phyloP scores from a whole-genome alignment of 495 filamentous ascomycete species.

The Aspergillus diversus region DNA sequence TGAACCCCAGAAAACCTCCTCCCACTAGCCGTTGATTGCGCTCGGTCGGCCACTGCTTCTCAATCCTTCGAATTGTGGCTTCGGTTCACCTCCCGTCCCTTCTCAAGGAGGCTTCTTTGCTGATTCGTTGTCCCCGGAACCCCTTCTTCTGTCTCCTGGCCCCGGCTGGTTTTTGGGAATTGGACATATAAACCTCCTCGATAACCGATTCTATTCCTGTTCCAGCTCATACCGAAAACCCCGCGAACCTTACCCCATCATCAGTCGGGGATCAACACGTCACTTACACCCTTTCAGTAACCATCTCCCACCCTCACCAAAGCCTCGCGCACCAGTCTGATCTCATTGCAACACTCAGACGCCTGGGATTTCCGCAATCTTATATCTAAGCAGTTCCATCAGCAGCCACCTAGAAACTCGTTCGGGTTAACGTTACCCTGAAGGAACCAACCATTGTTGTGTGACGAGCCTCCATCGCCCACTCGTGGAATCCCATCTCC shows the following conservation, averaged over 20 bases:
- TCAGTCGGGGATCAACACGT: slow-evolving; percentile 7
- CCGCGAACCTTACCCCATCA: neutral
- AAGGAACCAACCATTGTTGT: slow-evolving; percentile 10
- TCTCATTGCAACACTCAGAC: neutral
- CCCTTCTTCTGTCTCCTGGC: neutral
- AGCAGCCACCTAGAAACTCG: slow-evolving; percentile 2
- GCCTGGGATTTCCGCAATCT: neutral
- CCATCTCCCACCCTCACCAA: neutral
- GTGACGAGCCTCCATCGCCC: slow-evolving; percentile 15
- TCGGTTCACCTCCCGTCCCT: slow-evolving; percentile 7
- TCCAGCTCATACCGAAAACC: neutral
- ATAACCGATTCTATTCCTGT: neutral
- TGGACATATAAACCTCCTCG: neutral
- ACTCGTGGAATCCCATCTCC: slow-evolving; percentile 8
- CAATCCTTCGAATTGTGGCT: neutral
- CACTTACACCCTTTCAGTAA: neutral
- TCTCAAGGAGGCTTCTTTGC: neutral
- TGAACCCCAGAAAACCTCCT: slow-evolving; percentile 20
- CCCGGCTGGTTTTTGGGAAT: neutral
- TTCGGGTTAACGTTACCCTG: slow-evolving; percentile 5
- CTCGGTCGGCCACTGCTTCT: neutral
- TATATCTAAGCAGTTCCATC: slow-evolving; percentile 3
- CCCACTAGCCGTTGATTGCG: slow-evolving; percentile 11
- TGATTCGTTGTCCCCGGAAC: neutral
- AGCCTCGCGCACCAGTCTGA: neutral